A percentile compares a stretch with the other conserved stretches of the same genome.
Evolutionary conservation across 2,329 filamentous ascomycete species (phyloP).

Genomic region (Aspergillus fructus): DNA sequence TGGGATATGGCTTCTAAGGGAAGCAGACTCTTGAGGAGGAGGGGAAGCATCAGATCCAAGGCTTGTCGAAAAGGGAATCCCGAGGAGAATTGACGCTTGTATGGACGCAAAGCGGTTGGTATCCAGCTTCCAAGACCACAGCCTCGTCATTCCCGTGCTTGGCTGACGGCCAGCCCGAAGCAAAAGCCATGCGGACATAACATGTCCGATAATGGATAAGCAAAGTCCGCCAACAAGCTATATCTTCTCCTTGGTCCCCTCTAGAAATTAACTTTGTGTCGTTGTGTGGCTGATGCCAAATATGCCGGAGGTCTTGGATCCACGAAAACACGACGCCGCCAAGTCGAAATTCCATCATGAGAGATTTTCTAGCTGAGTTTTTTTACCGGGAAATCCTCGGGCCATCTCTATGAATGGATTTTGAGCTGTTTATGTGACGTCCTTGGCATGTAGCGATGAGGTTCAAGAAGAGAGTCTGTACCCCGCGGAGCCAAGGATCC

Average conservation of each 20-base stretch:
- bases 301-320: background rate
- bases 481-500: no score
- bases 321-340: background rate
- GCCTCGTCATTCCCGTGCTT: slow-evolving; percentile 1
- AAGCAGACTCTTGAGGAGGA: background rate
- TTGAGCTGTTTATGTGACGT: no score
- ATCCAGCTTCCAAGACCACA: slow-evolving; percentile 2
- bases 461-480: no score
- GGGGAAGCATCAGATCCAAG: slow-evolving; percentile 1
- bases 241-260: background rate
- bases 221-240: slow-evolving; percentile 7
- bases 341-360: background rate
- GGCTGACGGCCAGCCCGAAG: slow-evolving; percentile 3
- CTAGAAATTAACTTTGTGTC: background rate
- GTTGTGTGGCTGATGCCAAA: slow-evolving; percentile 7
- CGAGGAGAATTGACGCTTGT: background rate
- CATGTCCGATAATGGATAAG: slow-evolving; percentile 1
- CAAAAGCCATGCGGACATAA: background rate
- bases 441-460: no score
- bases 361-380: background rate
- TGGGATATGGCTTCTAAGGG: background rate
- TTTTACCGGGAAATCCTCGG: background rate
- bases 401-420: background rate
- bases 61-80: background rate
- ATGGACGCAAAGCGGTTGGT: background rate